These are phyloP conservation scores for Candida pseudoglaebosa DNA, from an alignment of 805 yeast genomes.

Conservation along the genomic window DNA sequence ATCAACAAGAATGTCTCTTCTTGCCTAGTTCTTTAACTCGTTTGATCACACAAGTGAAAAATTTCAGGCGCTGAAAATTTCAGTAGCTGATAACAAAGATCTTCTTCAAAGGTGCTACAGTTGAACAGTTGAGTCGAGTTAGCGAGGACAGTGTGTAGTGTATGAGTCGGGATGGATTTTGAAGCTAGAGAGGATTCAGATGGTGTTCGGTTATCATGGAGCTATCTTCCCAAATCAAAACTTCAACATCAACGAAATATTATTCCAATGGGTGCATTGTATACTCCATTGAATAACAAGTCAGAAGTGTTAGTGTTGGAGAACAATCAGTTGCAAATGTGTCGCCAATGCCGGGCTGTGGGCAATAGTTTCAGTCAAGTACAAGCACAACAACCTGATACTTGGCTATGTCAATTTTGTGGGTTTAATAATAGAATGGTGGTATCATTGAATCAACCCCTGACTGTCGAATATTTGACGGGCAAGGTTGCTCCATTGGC, in stretches of 20 bases:
- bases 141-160: too few relatives aligned
- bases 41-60: too few relatives aligned
- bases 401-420: conserved; percentile 61
- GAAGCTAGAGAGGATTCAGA: conserved; percentile 63
- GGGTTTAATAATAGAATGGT: conserved; percentile 38
- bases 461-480: conserved; percentile 52
- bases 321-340: conserved; percentile 37
- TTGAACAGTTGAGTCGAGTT: too few relatives aligned
- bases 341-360: conserved; percentile 53
- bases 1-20: too few relatives aligned
- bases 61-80: too few relatives aligned
- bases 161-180: conserved; percentile 46
- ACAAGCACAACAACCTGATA: conserved; percentile 19
- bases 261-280: conserved; percentile 54
- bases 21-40: too few relatives aligned
- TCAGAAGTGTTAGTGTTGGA: conserved; percentile 26
- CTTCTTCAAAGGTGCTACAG: too few relatives aligned
- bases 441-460: conserved; percentile 25
- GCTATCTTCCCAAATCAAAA: conserved; percentile 52
- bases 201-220: conserved; percentile 77
- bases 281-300: conserved; percentile 54
- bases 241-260: conserved; percentile 48
- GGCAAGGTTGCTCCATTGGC: conserved; percentile 38
- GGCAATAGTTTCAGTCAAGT: conserved; percentile 38
- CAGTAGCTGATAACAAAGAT: too few relatives aligned